Percentiles rank a stretch among this genome's conserved stretches.
Conservation (phyloP, 78 protist species). For the Parvularia atlantis region DNA sequence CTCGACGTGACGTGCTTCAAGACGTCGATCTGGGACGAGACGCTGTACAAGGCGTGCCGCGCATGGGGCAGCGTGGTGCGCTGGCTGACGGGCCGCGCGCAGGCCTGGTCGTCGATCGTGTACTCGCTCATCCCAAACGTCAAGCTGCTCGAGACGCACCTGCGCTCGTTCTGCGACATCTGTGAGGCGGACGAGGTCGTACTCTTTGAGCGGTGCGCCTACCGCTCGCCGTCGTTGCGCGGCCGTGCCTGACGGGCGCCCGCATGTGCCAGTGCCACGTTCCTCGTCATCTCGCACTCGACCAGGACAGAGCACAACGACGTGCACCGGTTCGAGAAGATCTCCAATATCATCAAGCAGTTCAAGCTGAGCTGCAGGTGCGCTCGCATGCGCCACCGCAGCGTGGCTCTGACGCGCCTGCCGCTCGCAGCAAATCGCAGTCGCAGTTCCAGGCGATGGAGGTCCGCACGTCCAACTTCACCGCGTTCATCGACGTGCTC, state of each 20-base stretch:
- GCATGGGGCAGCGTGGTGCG: neutral
- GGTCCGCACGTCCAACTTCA: constrained; percentile 66
- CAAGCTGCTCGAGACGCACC: constrained; percentile 53
- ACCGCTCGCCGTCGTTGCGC: too few species aligned
- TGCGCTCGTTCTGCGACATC: constrained; percentile 64
- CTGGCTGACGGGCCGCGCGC: neutral
- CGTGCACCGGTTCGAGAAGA: constrained; percentile 81
- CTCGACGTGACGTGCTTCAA: constrained; percentile 62
- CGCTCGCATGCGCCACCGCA: too few species aligned
- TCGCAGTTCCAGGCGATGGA: constrained; percentile 39
- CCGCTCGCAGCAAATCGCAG: constrained; percentile 26
- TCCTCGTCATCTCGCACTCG: constrained; percentile 78
- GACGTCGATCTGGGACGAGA: constrained; percentile 96
- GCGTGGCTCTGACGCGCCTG: too few species aligned
- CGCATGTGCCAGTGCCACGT: constrained; percentile 82
- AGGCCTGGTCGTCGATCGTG: constrained; percentile 86
- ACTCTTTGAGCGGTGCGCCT: constrained; percentile 45
- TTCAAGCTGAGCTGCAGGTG: constrained; percentile 76
- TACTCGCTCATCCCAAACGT: constrained; percentile 87
- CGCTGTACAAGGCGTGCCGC: constrained; percentile 74
- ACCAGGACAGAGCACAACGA: constrained; percentile 30
- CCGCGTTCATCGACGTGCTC: constrained; percentile 87
- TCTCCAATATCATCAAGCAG: constrained; percentile 90
- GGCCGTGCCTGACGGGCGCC: too few species aligned
- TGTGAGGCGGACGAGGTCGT: constrained; percentile 93